Base-by-base conservation (phyloP, 805 yeast species). In the Ogataea parapolymorpha region DNA sequence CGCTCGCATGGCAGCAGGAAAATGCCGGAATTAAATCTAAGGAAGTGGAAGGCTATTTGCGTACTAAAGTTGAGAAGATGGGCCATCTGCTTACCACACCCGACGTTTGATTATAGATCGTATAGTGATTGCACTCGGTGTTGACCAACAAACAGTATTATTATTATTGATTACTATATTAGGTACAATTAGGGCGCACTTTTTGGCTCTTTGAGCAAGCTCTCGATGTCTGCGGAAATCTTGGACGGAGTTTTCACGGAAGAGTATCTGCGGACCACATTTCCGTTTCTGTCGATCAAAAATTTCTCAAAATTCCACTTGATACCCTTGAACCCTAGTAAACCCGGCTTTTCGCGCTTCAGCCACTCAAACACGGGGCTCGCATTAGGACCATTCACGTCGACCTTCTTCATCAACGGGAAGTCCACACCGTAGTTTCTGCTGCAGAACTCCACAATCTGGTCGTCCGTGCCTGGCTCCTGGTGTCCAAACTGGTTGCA, bases 51-150 rank as follows among this genome's bases (percentile, higher is more conserved):
- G 95, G 95, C 1, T 93, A 93, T 57, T 68, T 93, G 44, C 77
- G 93, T 55, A 93, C 99, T 1, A 93, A 93, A 66, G 85, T 91
- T 39, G 96, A 91, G 63, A 74, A 95, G 55, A 93, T 93, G 99
- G 99, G 99, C 0, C 99, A 93, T 65, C 66, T 93, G 42, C 70
- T 93, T 42, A 81, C 75, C 52, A 71, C 59, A 37, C 68, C 68
- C 11, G 45, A 42, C 20, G 35, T 20, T 16, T 33, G 8, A 26
- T 16, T 14, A 33, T 34, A 17, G 27, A 25, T 11, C 27, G n/a
- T 12, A 26, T 17, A 34, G n/a, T n/a, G 18, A 17, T 8, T 8
- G 13, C 4, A n/a, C 2, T 12, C 6, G 14, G 17, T 9, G n/a
- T 5, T 24, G 15, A 12, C 13, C 18, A 14, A 18, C 20, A 18